Conservation (phyloP, 441 rosid species). For the Metrosideros polymorpha region DNA sequence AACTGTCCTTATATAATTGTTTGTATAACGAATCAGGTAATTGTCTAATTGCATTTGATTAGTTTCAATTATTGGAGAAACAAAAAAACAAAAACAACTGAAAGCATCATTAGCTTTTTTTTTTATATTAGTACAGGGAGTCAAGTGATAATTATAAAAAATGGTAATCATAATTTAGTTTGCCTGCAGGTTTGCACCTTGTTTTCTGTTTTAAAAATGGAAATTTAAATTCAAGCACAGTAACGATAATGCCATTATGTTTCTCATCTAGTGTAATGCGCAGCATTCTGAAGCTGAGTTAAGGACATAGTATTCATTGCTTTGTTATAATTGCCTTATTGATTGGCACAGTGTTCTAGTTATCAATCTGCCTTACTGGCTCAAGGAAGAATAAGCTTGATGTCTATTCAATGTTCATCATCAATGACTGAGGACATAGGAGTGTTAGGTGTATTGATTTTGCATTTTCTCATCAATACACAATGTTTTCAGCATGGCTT, state of each 20-base stretch:
- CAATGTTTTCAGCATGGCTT: not conserved
- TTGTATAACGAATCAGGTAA: not conserved
- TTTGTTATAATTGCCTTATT: not conserved
- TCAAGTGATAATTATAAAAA: not conserved
- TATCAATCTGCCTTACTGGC: not conserved
- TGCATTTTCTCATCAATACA: not conserved
- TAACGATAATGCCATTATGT: not conserved
- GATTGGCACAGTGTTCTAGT: not conserved
- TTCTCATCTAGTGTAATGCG: not conserved
- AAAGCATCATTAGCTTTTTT: not conserved
- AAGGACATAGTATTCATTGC: not conserved
- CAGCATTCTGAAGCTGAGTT: not conserved
- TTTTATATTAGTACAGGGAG: not conserved
- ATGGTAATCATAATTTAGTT: not conserved
- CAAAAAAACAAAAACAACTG: not conserved
- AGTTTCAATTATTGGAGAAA: not conserved
- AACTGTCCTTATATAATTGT: not conserved
- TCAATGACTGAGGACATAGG: not conserved
- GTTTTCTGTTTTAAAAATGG: not conserved
- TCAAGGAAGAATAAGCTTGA: not conserved
- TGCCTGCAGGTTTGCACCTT: not conserved
- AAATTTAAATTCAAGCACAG: not conserved
- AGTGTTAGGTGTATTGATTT: not conserved
- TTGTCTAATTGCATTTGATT: not conserved
- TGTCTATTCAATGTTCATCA: not conserved